phyloP scores from a whole-genome alignment of 1,139 yeast genomes.

The Magnusiomyces suaveolens region DNA sequence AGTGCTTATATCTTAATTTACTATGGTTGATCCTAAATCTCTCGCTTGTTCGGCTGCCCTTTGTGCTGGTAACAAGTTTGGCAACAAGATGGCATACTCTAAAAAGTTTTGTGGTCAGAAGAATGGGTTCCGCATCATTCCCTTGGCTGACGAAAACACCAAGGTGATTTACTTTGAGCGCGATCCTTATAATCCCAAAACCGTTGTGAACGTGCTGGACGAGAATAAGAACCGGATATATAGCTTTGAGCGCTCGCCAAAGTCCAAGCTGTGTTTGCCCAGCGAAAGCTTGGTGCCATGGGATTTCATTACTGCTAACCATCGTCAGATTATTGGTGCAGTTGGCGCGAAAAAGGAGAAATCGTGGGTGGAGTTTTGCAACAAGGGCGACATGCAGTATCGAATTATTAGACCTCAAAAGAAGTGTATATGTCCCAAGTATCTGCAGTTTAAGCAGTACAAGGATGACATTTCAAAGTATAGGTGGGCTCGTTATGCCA shows the following conservation, averaged over 20 bases:
- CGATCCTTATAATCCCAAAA: slow-evolving; percentile 6
- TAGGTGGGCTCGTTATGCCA: slow-evolving; percentile 9
- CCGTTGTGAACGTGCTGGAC: slow-evolving; percentile 13
- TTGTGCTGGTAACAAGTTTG: background rate
- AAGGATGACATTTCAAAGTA: slow-evolving; percentile 7
- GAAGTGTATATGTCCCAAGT: slow-evolving; percentile 4
- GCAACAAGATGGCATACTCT: slow-evolving; percentile 1
- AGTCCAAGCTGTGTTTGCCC: background rate
- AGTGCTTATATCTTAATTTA: background rate
- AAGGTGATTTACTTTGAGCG: slow-evolving; percentile 10
- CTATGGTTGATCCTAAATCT: background rate
- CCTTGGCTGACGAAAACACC: slow-evolving; percentile 9
- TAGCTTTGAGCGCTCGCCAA: slow-evolving; percentile 8
- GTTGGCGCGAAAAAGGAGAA: slow-evolving; percentile 7
- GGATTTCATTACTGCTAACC: slow-evolving; percentile 8
- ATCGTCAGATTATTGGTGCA: slow-evolving; percentile 8
- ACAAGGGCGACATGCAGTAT: slow-evolving; percentile 9
- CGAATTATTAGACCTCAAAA: slow-evolving; percentile 11
- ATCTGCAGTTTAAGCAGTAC: slow-evolving; percentile 10
- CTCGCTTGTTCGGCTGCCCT: background rate
- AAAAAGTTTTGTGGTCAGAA: slow-evolving; percentile 8
- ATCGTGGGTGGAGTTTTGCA: slow-evolving; percentile 11
- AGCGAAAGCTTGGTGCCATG: slow-evolving; percentile 6
- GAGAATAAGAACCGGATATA: slow-evolving; percentile 10
- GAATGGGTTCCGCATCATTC: slow-evolving; percentile 5